phyloP scores from a whole-genome alignment of 805 yeast genomes.

The Starmerella vitae region DNA sequence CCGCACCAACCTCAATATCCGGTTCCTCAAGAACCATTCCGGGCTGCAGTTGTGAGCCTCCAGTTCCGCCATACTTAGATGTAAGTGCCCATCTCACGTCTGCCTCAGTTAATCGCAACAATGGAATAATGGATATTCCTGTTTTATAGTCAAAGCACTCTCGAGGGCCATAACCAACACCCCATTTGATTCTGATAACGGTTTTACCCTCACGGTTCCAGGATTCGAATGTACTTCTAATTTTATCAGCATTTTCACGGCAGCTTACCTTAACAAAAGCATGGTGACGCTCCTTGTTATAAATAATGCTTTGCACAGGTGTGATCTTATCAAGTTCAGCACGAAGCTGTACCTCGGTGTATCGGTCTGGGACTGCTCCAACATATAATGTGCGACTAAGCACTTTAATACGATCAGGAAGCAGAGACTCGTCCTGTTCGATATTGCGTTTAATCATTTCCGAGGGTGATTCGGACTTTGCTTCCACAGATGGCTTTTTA shows the following conservation, averaged over 20 bases:
- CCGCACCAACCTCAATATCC: conserved; percentile 91
- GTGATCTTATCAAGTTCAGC: conserved; percentile 69
- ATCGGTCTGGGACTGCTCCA: conserved; percentile 79
- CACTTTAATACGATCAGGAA: conserved; percentile 69
- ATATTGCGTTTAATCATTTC: conserved; percentile 19
- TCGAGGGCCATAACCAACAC: conserved; percentile 97
- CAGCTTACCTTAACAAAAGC: conserved; percentile 93
- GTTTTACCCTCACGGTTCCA: conserved; percentile 46
- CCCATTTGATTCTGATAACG: conserved; percentile 86
- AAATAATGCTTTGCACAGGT: conserved; percentile 78
- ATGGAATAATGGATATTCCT: conserved; percentile 78
- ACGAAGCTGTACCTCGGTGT: conserved; percentile 63
- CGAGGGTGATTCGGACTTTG: conserved; percentile 15
- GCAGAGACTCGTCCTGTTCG: conserved; percentile 24
- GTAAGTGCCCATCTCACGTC: conserved; percentile 77
- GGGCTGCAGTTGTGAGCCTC: conserved; percentile 63
- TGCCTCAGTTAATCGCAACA: conserved; percentile 82
- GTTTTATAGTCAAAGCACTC: conserved; percentile 93
- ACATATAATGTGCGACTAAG: conserved; percentile 81
- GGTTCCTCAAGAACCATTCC: conserved; percentile 92
- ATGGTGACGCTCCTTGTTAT: conserved; percentile 81
- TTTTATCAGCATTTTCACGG: conserved; percentile 79
- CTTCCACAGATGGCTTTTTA: conserved; percentile 10
- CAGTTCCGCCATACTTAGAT: conserved; percentile 97
- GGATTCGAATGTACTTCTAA: conserved; percentile 50